phyloP scores from a whole-genome alignment of 176 grass and related monocot species.

The Tillandsia fasciculata region DNA sequence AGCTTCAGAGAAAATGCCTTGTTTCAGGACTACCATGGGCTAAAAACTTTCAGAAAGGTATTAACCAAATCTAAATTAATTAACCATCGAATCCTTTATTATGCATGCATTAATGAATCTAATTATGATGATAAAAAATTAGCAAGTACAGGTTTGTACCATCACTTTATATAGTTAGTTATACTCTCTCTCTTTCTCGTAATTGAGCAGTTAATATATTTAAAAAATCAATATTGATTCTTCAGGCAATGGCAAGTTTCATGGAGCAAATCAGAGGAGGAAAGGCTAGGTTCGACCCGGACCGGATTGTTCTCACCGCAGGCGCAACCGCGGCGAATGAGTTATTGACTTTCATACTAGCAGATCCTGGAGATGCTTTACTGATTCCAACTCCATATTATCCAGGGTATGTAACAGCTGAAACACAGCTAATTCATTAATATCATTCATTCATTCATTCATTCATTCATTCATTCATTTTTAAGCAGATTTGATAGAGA shows the following conservation, averaged over 20 bases:
- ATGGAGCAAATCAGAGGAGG: slow-evolving; percentile 77
- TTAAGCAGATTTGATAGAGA: slow-evolving; percentile 61
- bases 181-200: too few relatives aligned
- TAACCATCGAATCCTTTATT: neutral
- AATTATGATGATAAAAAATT: neutral
- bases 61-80: neutral
- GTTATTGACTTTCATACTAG: slow-evolving; percentile 65
- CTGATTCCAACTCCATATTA: slow-evolving; percentile 84
- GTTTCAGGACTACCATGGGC: slow-evolving; percentile 90
- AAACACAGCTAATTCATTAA: neutral
- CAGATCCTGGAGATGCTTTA: slow-evolving; percentile 63
- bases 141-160: too few relatives aligned
- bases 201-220: neutral
- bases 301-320: slow-evolving; percentile 72
- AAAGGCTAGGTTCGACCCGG: slow-evolving; percentile 54
- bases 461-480: neutral
- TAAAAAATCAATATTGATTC: too few relatives aligned
- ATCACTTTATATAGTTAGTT: too few relatives aligned
- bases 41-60: slow-evolving; percentile 56
- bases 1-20: slow-evolving; percentile 86
- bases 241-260: slow-evolving; percentile 78
- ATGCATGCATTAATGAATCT: neutral
- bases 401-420: slow-evolving; percentile 49
- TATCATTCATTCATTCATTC: too few relatives aligned
- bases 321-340: slow-evolving; percentile 84